Base-by-base conservation (phyloP, 495 filamentous ascomycete species). In the Penicillium daleae region DNA sequence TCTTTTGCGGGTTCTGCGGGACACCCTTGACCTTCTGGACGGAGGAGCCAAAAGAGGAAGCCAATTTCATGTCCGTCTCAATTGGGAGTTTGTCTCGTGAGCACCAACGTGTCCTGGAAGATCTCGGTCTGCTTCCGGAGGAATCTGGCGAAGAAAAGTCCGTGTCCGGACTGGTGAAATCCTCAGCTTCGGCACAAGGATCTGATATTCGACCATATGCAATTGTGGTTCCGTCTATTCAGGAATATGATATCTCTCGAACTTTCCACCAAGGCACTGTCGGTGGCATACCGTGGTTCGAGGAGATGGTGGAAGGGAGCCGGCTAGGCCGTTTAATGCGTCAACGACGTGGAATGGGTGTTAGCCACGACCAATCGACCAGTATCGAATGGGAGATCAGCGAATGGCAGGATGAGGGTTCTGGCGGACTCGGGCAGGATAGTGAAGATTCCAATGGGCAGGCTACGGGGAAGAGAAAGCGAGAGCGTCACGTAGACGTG, bases 1-100 rank as follows among this genome's bases (percentile, higher is more conserved):
- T 90, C 56, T 97, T 97, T 75, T 97, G 93, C 74, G 93, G 93
- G 0, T 93, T 90, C 77, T 96, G 93, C 71, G 93, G 93, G 21
- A 94, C 91, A 2, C 88, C 87, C 6, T 78, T 97, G 44, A 87
- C 85, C 0, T 89, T 87, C 63, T 96, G 92, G 92, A 87, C 85
- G 54, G 92, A 96, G 69, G 68, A 83, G 13, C 88, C 90, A 1
- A 71, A 63, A 0, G 82, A 80, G 35, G 90, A 93, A 67, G 87
- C 87, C 6, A 85, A 93, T 13, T 92, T 81, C 64, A 91, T 97
- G 71, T 84, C 82, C 29, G 74, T 96, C 48, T 86, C 91, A 3
- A 80, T 97, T 29, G 89, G 89, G 6, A 92, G 87, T 64, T 77
- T 97, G 50, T 66, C 78, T 9, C 80, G 79, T 2, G 83, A 88